phyloP scores from a whole-genome alignment of 2,329 filamentous ascomycete species.

The Helotiales sp. region DNA sequence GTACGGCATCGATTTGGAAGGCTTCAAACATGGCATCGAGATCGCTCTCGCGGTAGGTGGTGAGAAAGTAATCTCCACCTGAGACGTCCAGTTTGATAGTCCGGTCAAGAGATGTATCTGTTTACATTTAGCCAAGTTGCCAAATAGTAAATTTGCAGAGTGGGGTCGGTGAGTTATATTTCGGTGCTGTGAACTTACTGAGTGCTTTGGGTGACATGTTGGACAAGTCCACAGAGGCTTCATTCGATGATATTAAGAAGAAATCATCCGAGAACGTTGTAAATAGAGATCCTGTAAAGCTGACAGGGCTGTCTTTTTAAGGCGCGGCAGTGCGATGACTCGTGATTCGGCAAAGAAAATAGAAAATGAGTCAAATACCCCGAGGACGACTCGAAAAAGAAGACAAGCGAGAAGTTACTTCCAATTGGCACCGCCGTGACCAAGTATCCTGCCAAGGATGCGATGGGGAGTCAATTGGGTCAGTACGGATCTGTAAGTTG shows the following conservation, averaged over 20 bases:
- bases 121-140: background rate
- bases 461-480: background rate
- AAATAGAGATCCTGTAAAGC: too few relatives aligned
- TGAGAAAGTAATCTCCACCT: slow-evolving; percentile 1
- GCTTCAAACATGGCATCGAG: background rate
- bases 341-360: background rate
- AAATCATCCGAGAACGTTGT: too few relatives aligned
- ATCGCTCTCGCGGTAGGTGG: slow-evolving; percentile 1
- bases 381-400: background rate
- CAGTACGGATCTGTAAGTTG: too few relatives aligned
- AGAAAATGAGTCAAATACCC: background rate
- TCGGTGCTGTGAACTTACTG: background rate
- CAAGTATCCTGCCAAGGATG: background rate
- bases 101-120: background rate
- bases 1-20: background rate
- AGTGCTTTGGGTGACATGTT: background rate
- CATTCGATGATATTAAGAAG: background rate
- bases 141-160: background rate
- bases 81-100: background rate
- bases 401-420: background rate
- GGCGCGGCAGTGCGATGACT: background rate
- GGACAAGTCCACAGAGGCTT: background rate
- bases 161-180: background rate
- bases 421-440: background rate
- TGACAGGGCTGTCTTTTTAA: background rate